Evolutionary conservation across 495 filamentous ascomycete genomes (phyloP), one percentile per base, ranked within the genome.

Genomic region (Neurospora discreta): DNA sequence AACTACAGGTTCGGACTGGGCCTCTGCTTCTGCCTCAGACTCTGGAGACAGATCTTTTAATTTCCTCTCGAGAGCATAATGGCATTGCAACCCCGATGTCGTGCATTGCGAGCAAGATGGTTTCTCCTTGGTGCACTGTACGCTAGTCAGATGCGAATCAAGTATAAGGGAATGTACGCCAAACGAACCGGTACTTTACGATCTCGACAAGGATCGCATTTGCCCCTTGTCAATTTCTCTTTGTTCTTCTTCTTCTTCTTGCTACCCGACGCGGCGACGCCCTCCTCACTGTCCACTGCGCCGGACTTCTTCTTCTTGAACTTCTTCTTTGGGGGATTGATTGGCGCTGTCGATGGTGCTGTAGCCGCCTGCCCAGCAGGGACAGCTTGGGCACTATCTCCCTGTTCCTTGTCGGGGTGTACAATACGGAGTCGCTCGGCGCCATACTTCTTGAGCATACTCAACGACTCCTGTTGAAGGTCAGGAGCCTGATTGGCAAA

Each of bases 401-500:
- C 36, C 68, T 74, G 72, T 18, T 78, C 80, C 43, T 80, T 78
- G 16, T 68, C 76, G 42, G 83, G 83, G 70, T 83, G 83, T 30
- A 86, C 82, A 39, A 86, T 84, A 43, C 81, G 79, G 42, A 86
- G 74, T 20, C 78, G 76, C 52, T 82, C 83, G 9, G 84, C 83
- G 39, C 84, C 84, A 44, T 84, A 82, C 69, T 75, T 81, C 3
- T 77, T 74, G 13, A 86, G 75, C 84, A 86, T 83, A 0, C 76
- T 78, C 41, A 86, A 69, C 0, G 84, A 86, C 16, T 80, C 78
- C n/a, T 76, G 68, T 70, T 86, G 84, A 67, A 85, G 69, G 11
- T 81, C 78, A 2, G 83, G 82, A 1, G 83, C 80, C 72, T 86
- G 84, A 42, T 86, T 86, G 18, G 82, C 80, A 70, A 86, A 85